Conservation (phyloP, 148 eudicot genomes). For the Cornus florida region DNA sequence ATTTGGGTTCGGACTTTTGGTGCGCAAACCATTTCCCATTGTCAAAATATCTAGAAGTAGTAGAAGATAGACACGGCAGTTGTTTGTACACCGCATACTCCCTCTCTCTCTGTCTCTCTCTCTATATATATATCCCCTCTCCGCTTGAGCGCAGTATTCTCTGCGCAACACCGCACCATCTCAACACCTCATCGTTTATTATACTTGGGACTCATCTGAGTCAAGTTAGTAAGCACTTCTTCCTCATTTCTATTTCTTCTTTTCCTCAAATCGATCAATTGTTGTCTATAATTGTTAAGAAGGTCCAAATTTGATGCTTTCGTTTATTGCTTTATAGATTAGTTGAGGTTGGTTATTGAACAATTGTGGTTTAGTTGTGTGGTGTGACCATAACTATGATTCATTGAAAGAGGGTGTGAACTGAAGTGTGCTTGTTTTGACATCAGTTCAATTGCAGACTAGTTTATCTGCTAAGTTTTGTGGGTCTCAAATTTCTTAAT, state of each 20-base stretch:
- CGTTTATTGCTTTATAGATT: background rate
- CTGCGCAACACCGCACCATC: background rate
- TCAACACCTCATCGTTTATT: background rate
- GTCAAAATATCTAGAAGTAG: too few relatives aligned
- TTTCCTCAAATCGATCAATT: background rate
- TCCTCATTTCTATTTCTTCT: background rate
- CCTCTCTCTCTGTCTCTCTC: background rate
- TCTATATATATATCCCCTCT: background rate
- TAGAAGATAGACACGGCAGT: slow-evolving; percentile 21
- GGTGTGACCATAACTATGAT: background rate
- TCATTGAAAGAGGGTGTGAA: background rate
- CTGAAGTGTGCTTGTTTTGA: slow-evolving; percentile 1
- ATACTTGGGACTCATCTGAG: background rate
- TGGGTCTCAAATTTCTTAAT: background rate
- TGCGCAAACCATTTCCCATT: too few relatives aligned
- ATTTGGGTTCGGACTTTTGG: too few relatives aligned
- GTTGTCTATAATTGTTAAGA: too few relatives aligned
- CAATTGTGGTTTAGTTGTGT: background rate
- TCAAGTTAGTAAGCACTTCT: background rate
- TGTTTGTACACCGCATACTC: slow-evolving; percentile 25
- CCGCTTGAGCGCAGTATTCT: background rate
- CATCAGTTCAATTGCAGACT: background rate
- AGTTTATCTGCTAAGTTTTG: background rate
- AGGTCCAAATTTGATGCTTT: background rate
- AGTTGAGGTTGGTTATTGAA: background rate